Conservation (phyloP, 495 filamentous ascomycete genomes). For the Apodospora peruviana region DNA sequence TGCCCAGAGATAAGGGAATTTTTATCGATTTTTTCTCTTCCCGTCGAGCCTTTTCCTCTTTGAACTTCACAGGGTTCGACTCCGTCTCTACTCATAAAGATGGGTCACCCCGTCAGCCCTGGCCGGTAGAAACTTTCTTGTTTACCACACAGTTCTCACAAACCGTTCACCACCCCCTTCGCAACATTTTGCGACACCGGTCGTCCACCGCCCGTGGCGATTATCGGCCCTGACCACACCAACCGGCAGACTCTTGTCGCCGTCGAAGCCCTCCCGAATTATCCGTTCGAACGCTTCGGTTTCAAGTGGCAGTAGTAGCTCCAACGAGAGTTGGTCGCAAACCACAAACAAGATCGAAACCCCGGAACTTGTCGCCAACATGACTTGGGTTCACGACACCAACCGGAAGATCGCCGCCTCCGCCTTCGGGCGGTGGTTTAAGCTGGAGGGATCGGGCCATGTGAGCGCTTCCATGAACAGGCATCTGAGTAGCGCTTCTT, state of each 20-base stretch:
- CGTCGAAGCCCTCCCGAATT: no score
- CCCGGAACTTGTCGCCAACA: constrained; percentile 14
- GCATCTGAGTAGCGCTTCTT: neutral
- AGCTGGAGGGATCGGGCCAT: constrained; percentile 68
- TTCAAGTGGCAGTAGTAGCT: no score
- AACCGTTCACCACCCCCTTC: neutral
- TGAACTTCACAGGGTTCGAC: neutral
- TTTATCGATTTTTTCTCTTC: constrained; percentile 3
- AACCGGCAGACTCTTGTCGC: no score
- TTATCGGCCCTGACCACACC: no score
- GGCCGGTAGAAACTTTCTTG: constrained; percentile 3
- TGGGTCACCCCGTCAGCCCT: constrained; percentile 6
- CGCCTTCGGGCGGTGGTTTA: constrained; percentile 66
- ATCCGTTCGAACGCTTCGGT: no score
- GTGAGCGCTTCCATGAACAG: constrained; percentile 36
- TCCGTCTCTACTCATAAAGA: constrained; percentile 8
- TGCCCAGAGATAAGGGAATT: constrained; percentile 27
- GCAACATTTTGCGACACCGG: neutral
- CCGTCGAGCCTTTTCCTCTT: constrained; percentile 1
- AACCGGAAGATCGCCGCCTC: constrained; percentile 52
- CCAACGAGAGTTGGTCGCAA: no score
- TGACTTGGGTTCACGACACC: constrained; percentile 45
- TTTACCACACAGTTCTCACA: neutral
- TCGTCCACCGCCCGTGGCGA: neutral
- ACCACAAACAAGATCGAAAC: no score